Base-by-base conservation (phyloP, 345 rosid species). In the Eucalyptus curtisii region DNA sequence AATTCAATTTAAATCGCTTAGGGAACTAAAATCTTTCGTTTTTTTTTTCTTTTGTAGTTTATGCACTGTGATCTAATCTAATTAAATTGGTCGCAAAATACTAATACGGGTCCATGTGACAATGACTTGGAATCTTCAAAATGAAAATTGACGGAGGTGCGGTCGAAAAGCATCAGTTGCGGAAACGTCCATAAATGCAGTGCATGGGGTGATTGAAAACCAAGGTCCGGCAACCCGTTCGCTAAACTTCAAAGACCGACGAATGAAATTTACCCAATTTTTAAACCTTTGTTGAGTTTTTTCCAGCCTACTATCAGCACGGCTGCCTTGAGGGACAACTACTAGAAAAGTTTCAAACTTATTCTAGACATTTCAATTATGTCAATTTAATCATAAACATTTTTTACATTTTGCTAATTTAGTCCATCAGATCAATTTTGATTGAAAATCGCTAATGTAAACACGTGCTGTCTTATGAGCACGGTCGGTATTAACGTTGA, bases 401-500 rank as follows among this genome's bases (percentile, higher is more conserved):
- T 59, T 59, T 59, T 12, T 16, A 0, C 33, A 13, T 12, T 59
- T 27, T 27, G 2, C 0, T 13, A 27, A 61, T 61, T 61, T 30
- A 6, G 15, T 61, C 2, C 1, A 61, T 61, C 0, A 5, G 0
- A 13, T 6, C 0, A 61, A 61, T 30, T 1, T 61, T 30, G 4
- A 13, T 27, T 61, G 8, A 13, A 61, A 61, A 61, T 30, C 16
- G 0, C 1, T 6, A 30, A 61, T 3, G 17, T 61, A 61, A 27
- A 61, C 16, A 13, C 0, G 1, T 13, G 8, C 1, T 0, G 0
- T 61, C 4, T 13, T 61, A 61, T 13, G 31, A 4, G 68, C 1
- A 59, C 1, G 0, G 2, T 27, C 0, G 7, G 0, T 6, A 59
- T 1, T 5, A 1, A 59, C 4, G 0, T 61, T 13, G 8, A 30